phyloP scores from a whole-genome alignment of 495 filamentous ascomycete genomes.

The Xylaria scruposa region DNA sequence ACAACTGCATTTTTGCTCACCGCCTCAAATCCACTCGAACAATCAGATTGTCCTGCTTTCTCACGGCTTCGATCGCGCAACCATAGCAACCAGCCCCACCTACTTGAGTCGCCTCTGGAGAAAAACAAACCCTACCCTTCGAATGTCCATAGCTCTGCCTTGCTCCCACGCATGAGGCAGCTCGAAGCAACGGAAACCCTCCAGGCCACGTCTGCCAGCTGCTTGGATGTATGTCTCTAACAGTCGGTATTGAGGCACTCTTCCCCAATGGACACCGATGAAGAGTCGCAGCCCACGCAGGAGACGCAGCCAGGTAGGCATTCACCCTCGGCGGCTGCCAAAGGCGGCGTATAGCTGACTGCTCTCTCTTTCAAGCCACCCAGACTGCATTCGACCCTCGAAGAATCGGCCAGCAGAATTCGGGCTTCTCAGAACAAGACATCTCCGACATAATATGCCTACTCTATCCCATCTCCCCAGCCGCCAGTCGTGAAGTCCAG shows the following conservation, averaged over 20 bases:
- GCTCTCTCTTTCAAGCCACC: slow-evolving; percentile 62
- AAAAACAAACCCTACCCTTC: background rate
- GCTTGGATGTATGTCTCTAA: slow-evolving; percentile 24
- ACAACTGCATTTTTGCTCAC: background rate
- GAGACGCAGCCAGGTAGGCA: slow-evolving; percentile 43
- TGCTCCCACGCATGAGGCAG: slow-evolving; percentile 16
- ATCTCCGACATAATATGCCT: slow-evolving; percentile 88
- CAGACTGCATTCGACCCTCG: slow-evolving; percentile 83
- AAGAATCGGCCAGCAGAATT: slow-evolving; percentile 74
- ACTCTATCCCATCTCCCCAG: slow-evolving; percentile 76
- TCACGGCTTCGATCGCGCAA: background rate
- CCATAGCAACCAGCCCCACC: slow-evolving; percentile 21
- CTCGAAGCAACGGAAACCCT: background rate
- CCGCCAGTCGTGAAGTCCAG: slow-evolving; percentile 71
- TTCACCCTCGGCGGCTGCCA: background rate
- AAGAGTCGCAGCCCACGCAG: slow-evolving; percentile 43
- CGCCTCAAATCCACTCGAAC: background rate
- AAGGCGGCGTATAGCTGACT: slow-evolving; percentile 28
- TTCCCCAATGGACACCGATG: slow-evolving; percentile 39
- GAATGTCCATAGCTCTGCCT: slow-evolving; percentile 11
- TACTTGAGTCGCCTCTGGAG: background rate
- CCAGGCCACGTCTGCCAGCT: slow-evolving; percentile 18
- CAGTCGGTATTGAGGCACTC: slow-evolving; percentile 23
- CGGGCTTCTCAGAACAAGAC: slow-evolving; percentile 79
- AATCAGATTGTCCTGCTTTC: background rate